phyloP scores from a whole-genome alignment of 441 rosid species.

The Lepidium campestre region DNA sequence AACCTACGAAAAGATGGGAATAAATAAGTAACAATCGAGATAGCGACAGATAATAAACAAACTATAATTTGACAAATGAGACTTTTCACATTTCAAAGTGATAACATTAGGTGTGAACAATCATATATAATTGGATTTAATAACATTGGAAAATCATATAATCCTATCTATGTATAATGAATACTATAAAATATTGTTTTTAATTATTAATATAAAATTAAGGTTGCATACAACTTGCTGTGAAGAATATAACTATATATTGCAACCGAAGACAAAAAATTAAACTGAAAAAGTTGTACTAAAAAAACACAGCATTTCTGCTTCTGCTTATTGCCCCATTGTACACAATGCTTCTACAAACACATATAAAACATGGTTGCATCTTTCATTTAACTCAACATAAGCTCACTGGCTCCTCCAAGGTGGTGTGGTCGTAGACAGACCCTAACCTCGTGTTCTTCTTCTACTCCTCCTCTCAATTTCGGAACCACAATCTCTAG shows the following conservation, averaged over 20 bases:
- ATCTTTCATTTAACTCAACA: conserved; percentile 37
- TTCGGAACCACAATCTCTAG: conserved; percentile 67
- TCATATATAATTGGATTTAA: too few species aligned
- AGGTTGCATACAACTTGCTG: conserved; percentile 1
- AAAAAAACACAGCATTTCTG: not conserved
- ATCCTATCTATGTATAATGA: not conserved
- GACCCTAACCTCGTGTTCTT: conserved; percentile 69
- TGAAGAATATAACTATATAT: not conserved
- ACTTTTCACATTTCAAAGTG: too few species aligned
- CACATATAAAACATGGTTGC: not conserved
- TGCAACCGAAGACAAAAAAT: not conserved
- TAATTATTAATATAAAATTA: not conserved
- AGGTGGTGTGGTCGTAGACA: conserved; percentile 55
- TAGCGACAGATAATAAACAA: too few species aligned
- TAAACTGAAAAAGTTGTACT: not conserved
- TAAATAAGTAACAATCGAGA: too few species aligned
- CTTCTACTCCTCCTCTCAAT: conserved; percentile 47
- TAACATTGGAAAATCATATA: too few species aligned
- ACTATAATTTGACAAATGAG: too few species aligned
- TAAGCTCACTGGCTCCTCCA: conserved; percentile 43
- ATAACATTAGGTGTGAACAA: too few species aligned
- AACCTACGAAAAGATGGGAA: not conserved
- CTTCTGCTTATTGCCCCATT: conserved; percentile 11
- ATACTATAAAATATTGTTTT: not conserved
- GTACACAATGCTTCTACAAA: conserved; percentile 5